These are phyloP conservation scores for Stephania japonica DNA, from an alignment of 164 flowering plant genomes.

Conservation along the genomic window DNA sequence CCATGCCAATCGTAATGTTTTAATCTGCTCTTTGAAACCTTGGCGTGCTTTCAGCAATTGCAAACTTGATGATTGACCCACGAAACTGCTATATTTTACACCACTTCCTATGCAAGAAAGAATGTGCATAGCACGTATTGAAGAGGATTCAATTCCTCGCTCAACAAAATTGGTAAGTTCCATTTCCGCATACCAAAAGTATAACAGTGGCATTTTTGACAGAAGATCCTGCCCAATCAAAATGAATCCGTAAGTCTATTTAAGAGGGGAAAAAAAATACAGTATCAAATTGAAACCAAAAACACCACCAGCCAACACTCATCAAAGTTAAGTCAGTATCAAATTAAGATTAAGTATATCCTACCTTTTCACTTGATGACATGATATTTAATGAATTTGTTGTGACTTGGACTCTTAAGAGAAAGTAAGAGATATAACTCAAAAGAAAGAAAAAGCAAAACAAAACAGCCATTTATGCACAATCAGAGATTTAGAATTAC, in stretches of 20 bases:
- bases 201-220: constrained; percentile 53
- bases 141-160: constrained; percentile 31
- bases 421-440: neutral
- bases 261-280: no score
- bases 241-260: neutral
- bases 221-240: constrained; percentile 50
- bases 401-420: neutral
- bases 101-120: constrained; percentile 78
- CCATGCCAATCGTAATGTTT: constrained; percentile 49
- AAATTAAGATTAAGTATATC: neutral
- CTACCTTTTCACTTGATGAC: neutral
- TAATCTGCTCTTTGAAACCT: constrained; percentile 72
- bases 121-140: constrained; percentile 62
- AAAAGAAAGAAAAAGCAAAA: neutral
- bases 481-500: neutral
- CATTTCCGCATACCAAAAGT: constrained; percentile 86
- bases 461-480: neutral
- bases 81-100: constrained; percentile 49
- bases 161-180: constrained; percentile 45
- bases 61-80: constrained; percentile 52
- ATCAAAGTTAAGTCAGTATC: neutral
- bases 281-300: constrained; percentile 6
- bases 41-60: constrained; percentile 87
- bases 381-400: neutral
- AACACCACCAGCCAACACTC: neutral